These are phyloP conservation scores for Cryptococcus deneoformans DNA, from an alignment of 1,284 basidiomycete species.

Conservation along the genomic window DNA sequence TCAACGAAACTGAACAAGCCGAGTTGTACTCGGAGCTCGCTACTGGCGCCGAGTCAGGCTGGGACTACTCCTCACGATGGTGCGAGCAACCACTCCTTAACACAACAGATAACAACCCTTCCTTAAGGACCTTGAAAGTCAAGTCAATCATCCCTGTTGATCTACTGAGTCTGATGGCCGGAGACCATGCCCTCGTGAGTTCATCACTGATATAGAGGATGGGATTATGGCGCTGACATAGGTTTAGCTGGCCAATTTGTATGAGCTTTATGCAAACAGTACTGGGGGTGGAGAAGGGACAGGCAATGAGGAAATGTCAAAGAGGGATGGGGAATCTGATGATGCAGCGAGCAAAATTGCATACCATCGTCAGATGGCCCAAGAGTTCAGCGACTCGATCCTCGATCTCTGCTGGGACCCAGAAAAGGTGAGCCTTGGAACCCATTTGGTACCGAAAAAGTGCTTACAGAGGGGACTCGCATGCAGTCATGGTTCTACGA, in stretches of 20 bases:
- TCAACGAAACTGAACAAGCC: constrained; percentile 61
- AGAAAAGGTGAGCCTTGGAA: constrained; percentile 54
- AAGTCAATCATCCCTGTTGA: constrained; percentile 69
- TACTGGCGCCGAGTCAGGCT: constrained; percentile 74
- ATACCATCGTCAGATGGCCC: constrained; percentile 61
- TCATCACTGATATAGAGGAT: not conserved
- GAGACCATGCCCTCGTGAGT: constrained; percentile 59
- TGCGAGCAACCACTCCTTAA: constrained; percentile 54
- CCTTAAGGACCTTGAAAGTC: constrained; percentile 69
- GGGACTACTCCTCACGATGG: constrained; percentile 53
- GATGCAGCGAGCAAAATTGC: constrained; percentile 34
- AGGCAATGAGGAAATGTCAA: constrained; percentile 7
- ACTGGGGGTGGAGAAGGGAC: constrained; percentile 3
- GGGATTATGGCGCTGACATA: not conserved
- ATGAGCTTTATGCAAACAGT: constrained; percentile 48
- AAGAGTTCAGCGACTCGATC: constrained; percentile 62
- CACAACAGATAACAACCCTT: constrained; percentile 52
- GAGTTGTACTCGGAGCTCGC: constrained; percentile 87
- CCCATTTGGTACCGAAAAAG: constrained; percentile 53
- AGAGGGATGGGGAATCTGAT: constrained; percentile 1
- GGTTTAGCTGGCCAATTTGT: constrained; percentile 61
- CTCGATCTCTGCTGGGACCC: constrained; percentile 85
- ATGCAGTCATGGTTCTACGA: constrained; percentile 63
- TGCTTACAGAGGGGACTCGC: not conserved
- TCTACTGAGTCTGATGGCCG: constrained; percentile 74